Conservation (phyloP, 176 grass and related monocot species). For the Carex cristatella region DNA sequence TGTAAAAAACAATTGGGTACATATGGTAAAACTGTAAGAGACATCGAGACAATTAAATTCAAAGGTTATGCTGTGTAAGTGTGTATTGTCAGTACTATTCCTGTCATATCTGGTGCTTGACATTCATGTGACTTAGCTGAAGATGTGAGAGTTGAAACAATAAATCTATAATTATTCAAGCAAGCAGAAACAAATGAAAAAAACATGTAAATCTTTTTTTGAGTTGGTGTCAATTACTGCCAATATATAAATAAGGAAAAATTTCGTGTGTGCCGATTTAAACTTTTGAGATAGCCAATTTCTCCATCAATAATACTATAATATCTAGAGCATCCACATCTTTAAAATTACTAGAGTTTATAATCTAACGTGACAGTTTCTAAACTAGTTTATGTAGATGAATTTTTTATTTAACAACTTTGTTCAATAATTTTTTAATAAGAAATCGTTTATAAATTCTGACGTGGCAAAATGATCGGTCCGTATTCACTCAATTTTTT, state of each 20-base stretch:
- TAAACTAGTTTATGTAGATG: too few relatives aligned
- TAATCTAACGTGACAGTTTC: too few relatives aligned
- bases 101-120: conserved; percentile 16
- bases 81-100: conserved; percentile 20
- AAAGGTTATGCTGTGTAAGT: not conserved
- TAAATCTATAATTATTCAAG: not conserved
- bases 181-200: not conserved
- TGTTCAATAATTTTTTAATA: too few relatives aligned
- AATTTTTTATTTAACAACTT: too few relatives aligned
- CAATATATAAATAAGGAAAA: not conserved
- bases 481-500: too few relatives aligned
- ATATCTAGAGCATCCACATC: too few relatives aligned
- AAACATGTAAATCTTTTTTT: not conserved
- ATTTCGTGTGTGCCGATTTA: too few relatives aligned
- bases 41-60: not conserved
- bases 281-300: too few relatives aligned
- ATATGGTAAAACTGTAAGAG: not conserved
- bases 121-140: not conserved
- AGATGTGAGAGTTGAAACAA: not conserved
- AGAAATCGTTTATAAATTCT: too few relatives aligned
- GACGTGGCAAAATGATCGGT: too few relatives aligned
- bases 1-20: conserved; percentile 11
- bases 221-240: not conserved
- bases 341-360: too few relatives aligned
- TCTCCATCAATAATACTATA: too few relatives aligned